These are phyloP conservation scores for Beta lomatogona DNA, from an alignment of 179 eudicot species.

Conservation along the genomic window DNA sequence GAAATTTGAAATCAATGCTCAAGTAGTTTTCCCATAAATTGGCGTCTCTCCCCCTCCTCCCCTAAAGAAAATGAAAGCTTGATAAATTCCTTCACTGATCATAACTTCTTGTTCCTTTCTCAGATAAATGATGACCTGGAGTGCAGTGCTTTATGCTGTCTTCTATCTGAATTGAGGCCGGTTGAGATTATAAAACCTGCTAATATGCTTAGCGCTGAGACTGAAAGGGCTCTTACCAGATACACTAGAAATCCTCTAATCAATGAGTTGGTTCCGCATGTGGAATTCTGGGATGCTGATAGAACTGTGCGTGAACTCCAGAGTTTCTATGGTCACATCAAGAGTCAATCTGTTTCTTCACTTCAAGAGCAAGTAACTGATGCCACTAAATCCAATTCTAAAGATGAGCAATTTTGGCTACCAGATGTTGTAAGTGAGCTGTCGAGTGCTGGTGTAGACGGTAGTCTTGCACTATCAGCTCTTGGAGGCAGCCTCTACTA, in stretches of 20 bases:
- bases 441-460: slow-evolving; percentile 51
- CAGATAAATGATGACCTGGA: slow-evolving; percentile 91
- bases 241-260: slow-evolving; percentile 86
- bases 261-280: slow-evolving; percentile 72
- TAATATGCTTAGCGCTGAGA: slow-evolving; percentile 69
- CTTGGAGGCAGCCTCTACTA: slow-evolving; percentile 90
- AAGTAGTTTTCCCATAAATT: not conserved
- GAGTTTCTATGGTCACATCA: slow-evolving; percentile 49
- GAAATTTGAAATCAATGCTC: not conserved
- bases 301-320: slow-evolving; percentile 68
- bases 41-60: not conserved
- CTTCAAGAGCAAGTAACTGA: slow-evolving; percentile 25
- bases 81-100: not conserved
- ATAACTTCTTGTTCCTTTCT: slow-evolving; percentile 16
- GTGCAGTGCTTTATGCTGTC: slow-evolving; percentile 79
- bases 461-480: slow-evolving; percentile 82
- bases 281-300: slow-evolving; percentile 91
- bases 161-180: slow-evolving; percentile 88
- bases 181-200: slow-evolving; percentile 93
- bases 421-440: slow-evolving; percentile 65
- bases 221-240: slow-evolving; percentile 74
- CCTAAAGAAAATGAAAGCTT: not conserved
- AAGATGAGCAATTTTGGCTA: slow-evolving; percentile 42
- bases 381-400: slow-evolving; percentile 25
- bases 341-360: slow-evolving; percentile 35